These are phyloP conservation scores for Colletotrichum navitas DNA, from an alignment of 2,329 filamentous ascomycete genomes.

Conservation along the genomic window DNA sequence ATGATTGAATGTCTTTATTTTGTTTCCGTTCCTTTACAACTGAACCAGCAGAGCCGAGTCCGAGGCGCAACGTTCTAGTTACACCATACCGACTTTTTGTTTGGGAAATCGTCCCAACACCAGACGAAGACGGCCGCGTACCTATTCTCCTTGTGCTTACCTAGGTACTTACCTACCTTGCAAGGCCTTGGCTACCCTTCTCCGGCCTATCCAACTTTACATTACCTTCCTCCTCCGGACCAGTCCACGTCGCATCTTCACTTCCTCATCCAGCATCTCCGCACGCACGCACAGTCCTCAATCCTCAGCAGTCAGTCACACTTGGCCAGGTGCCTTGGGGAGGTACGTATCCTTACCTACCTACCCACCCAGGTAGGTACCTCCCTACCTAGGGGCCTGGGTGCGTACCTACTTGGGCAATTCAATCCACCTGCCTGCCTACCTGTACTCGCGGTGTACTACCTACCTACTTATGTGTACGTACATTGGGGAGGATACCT, in stretches of 20 bases:
- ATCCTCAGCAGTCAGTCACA: no score
- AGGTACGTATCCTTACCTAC: slow-evolving; percentile 3
- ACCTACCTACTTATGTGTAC: no score
- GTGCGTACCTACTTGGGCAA: no score
- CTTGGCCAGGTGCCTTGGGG: neutral
- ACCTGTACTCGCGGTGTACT: no score
- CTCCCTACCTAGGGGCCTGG: no score
- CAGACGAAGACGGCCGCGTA: slow-evolving; percentile 14
- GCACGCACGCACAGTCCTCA: neutral
- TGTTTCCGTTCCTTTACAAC: neutral
- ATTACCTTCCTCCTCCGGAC: neutral
- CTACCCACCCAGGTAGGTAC: neutral
- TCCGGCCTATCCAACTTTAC: neutral
- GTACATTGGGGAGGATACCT: no score
- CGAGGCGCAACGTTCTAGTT: slow-evolving; percentile 14
- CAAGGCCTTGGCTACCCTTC: neutral
- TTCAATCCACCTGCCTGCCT: no score
- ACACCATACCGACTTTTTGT: slow-evolving; percentile 29
- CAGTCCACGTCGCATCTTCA: neutral
- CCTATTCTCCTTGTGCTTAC: neutral
- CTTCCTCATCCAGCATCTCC: neutral
- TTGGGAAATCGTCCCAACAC: slow-evolving; percentile 24
- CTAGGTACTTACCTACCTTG: no score
- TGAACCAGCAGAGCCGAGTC: slow-evolving; percentile 11
- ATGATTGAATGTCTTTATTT: neutral